Evolutionary conservation across 768 basidiomycete species (phyloP).

Genomic region (Sporobolomyces roseus): DNA sequence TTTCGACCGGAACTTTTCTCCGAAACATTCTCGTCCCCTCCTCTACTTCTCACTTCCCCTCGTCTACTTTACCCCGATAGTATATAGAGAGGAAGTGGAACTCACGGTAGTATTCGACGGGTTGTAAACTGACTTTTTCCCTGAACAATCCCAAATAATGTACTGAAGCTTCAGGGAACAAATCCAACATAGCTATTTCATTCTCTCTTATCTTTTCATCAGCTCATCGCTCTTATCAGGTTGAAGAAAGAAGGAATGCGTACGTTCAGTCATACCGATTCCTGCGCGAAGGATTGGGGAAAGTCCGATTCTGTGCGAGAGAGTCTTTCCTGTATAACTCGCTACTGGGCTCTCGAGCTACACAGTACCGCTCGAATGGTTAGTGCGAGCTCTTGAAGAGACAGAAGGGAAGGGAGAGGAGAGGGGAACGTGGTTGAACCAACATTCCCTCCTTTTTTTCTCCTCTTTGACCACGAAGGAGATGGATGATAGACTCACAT

Average conservation of each 20-base stretch:
- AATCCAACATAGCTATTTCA: slow-evolving; percentile 69
- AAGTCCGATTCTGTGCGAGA: slow-evolving; percentile 76
- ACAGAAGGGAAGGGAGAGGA: neutral
- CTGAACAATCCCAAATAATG: slow-evolving; percentile 73
- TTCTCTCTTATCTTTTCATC: too few species aligned
- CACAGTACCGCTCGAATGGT: neutral
- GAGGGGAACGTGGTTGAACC: neutral
- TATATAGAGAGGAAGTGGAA: neutral
- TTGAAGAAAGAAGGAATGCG: slow-evolving; percentile 9
- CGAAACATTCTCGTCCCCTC: too few species aligned
- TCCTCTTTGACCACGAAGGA: too few species aligned
- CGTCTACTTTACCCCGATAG: too few species aligned
- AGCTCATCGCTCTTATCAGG: too few species aligned
- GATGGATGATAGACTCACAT: slow-evolving; percentile 54
- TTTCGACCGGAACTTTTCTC: too few species aligned
- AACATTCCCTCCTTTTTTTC: neutral
- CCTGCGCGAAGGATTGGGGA: slow-evolving; percentile 91
- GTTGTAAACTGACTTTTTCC: slow-evolving; percentile 37
- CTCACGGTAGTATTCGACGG: slow-evolving; percentile 45
- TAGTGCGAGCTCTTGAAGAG: neutral
- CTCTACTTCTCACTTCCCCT: too few species aligned
- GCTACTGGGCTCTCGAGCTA: slow-evolving; percentile 62
- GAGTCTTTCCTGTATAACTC: slow-evolving; percentile 67
- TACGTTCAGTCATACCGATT: slow-evolving; percentile 76
- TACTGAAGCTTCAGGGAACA: slow-evolving; percentile 84